Base-by-base conservation (phyloP, 768 basidiomycete species). In the Suillus tomentosus region DNA sequence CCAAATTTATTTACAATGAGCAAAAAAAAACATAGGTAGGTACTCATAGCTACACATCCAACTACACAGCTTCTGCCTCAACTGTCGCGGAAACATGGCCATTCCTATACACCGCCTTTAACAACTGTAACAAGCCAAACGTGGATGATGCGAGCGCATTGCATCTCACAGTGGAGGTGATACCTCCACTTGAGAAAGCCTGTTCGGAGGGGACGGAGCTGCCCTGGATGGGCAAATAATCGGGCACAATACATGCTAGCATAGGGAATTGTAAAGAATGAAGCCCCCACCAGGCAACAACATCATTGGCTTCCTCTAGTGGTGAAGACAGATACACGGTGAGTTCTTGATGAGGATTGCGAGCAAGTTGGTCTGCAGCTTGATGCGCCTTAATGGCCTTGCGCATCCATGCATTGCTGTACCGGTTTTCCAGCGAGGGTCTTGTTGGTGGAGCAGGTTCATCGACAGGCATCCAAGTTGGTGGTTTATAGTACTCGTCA, bases 261-360 rank as follows among this genome's bases (percentile, higher is more conserved):
- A 2, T 22, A 48, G 47, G 47, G 4, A 5, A 48, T 7, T 48
- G 47, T 10, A 48, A 22, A 2, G 11, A 48, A n/a, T 48, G 47
- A 48, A 48, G 47, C 47, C 48, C 48, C 48, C 48, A 48, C 13
- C 48, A 48, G 48, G 48, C 48, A 7, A 48, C 48, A 48, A 48
- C 13, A 13, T 48, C 6, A 6, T 48, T 13, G 22, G 48, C 22
- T 8, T 24, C 48, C 22, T 48, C 48, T 24, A 48, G 48, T 0
- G 10, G 22, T 2, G 1, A 48, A 24, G 48, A 48, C 48, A 48
- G 13, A 24, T 48, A 48, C 6, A 14, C 6, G 0, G 5, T 48
- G 22, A 48, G 48, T 24, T 48, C 22, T 24, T 48, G 48, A 24
- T 1, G 1, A 24, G 24, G 2, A 24, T 24, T 24, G 24, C 24